A percentile compares a stretch with the other conserved stretches of the same genome.
These are phyloP conservation scores for Spizellomyces punctatus DNA, from an alignment of 192 early-diverging fungal genomes.

Conservation along the genomic window DNA sequence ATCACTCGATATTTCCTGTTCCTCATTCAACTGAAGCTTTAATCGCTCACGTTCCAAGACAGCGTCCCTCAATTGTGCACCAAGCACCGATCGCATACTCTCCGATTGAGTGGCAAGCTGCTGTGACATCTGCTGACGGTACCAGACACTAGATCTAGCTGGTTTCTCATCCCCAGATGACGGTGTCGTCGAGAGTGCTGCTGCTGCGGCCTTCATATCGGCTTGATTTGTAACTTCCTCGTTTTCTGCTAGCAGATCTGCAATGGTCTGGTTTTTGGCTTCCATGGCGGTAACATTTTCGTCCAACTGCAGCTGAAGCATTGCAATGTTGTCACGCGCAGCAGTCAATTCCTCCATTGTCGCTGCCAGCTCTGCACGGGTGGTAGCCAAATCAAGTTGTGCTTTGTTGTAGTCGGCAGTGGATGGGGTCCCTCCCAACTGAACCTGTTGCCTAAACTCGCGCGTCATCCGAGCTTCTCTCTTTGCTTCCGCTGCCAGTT, in stretches of 20 bases:
- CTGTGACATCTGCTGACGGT: conserved; percentile 17
- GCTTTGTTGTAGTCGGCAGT: conserved; percentile 32
- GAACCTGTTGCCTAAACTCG: conserved; percentile 10
- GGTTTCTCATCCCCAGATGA: not conserved
- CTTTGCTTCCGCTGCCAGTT: conserved; percentile 19
- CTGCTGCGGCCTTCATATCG: conserved; percentile 31
- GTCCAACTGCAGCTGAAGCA: conserved; percentile 34
- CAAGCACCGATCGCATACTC: conserved; percentile 21
- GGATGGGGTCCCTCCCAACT: too few relatives aligned
- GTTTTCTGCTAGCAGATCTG: conserved; percentile 44
- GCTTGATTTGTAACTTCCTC: conserved; percentile 51
- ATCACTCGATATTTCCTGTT: conserved; percentile 30
- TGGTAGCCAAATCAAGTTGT: conserved; percentile 48
- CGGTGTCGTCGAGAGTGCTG: not conserved
- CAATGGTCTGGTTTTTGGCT: conserved; percentile 48
- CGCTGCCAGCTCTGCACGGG: conserved; percentile 31
- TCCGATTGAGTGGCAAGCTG: conserved; percentile 32
- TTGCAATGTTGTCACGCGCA: conserved; percentile 17
- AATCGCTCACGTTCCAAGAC: conserved; percentile 42
- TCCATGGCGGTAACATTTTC: conserved; percentile 40
- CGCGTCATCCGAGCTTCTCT: conserved; percentile 15
- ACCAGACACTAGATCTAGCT: not conserved
- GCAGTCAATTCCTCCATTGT: conserved; percentile 26
- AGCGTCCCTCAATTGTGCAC: conserved; percentile 41
- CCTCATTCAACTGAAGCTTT: conserved; percentile 26